Evolutionary conservation across 257 asterid species (phyloP).

Genomic region (Solanum piurae): DNA sequence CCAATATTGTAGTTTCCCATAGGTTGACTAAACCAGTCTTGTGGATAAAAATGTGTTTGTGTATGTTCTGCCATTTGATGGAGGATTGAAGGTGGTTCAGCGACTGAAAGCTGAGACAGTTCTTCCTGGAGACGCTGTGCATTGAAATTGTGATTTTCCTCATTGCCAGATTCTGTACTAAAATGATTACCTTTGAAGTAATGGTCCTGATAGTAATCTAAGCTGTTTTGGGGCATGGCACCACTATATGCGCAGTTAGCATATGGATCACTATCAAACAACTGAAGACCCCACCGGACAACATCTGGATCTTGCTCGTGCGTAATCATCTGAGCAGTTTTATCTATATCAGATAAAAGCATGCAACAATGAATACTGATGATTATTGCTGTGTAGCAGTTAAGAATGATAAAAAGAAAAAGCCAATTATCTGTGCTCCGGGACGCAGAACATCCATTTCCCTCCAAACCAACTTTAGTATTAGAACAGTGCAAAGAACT

Average conservation of each 20-base stretch:
- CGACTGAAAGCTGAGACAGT: constrained; percentile 61
- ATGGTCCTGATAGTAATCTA: constrained; percentile 44
- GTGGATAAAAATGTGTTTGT: constrained; percentile 47
- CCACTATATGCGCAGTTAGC: constrained; percentile 57
- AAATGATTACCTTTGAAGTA: constrained; percentile 42
- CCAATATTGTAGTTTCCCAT: constrained; percentile 49
- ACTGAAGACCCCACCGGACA: constrained; percentile 90
- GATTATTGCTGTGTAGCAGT: constrained; percentile 13
- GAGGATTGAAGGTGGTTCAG: constrained; percentile 43
- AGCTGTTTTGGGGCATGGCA: constrained; percentile 28
- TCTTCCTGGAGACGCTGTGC: constrained; percentile 53
- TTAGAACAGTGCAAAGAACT: not conserved
- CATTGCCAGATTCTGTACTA: constrained; percentile 26
- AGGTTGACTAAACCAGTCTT: constrained; percentile 63
- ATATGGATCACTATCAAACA: constrained; percentile 88
- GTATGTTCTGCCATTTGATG: constrained; percentile 33
- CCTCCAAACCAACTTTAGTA: not conserved
- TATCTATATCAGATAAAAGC: not conserved
- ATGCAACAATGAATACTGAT: constrained; percentile 6
- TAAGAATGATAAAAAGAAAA: not conserved
- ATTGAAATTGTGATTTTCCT: constrained; percentile 22
- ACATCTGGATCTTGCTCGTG: constrained; percentile 92
- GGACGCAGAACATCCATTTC: not conserved
- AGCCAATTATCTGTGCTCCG: not conserved
- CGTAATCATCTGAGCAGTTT: constrained; percentile 40